Evolutionary conservation across 176 grass and related monocot species (phyloP).

Genomic region (Bolboschoenus planiculmis): DNA sequence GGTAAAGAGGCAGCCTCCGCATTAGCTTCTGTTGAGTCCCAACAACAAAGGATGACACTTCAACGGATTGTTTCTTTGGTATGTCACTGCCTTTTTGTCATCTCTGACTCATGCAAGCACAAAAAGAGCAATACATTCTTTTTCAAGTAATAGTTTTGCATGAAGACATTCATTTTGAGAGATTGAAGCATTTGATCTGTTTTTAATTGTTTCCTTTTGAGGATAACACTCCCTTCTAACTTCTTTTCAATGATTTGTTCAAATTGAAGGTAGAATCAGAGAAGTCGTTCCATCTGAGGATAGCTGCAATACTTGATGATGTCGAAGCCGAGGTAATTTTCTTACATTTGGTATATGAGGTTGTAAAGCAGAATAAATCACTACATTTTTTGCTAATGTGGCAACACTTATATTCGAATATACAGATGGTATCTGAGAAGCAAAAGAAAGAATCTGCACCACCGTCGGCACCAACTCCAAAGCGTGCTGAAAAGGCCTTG

Average conservation of each 20-base stretch:
- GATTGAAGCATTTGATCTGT: not conserved
- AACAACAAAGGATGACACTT: conserved; percentile 77
- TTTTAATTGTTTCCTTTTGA: not conserved
- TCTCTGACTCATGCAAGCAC: not conserved
- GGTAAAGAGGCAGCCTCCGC: conserved; percentile 92
- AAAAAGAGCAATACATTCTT: not conserved
- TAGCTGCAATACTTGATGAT: conserved; percentile 93
- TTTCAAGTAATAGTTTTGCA: not conserved
- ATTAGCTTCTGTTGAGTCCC: conserved; percentile 79
- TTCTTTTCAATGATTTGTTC: conserved; percentile 26
- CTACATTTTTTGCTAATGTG: not conserved
- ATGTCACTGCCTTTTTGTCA: no score
- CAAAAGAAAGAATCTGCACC: conserved; percentile 87
- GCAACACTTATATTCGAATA: conserved; percentile 1
- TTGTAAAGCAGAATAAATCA: not conserved
- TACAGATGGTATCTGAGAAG: conserved; percentile 89
- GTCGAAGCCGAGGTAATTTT: conserved; percentile 87
- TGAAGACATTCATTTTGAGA: not conserved
- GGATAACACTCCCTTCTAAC: not conserved
- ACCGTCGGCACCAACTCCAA: conserved; percentile 61
- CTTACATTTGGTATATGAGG: conserved; percentile 1
- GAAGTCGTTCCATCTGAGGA: conserved; percentile 83
- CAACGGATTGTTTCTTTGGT: conserved; percentile 83
- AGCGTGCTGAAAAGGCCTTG: conserved; percentile 79
- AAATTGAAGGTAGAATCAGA: conserved; percentile 93